Base-by-base conservation (phyloP, 805 yeast species). In the Candida alai region DNA sequence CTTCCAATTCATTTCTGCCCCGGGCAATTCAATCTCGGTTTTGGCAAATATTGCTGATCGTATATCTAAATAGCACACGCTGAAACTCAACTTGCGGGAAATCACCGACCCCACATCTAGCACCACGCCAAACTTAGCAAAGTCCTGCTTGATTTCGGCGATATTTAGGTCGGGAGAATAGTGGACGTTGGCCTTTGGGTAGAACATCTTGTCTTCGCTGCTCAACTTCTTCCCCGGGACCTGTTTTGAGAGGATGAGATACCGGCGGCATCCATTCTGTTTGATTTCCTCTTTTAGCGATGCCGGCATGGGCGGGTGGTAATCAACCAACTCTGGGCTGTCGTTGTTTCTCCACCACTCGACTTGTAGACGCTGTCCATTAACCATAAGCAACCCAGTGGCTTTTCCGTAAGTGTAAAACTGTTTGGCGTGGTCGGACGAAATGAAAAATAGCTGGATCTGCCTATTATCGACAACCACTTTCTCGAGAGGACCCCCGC, bases 401-500 rank as follows among this genome's bases (percentile, higher is more conserved):
- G 57, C 50, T 4, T 72, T 42, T 6, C 55, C 74, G 52, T 65
- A 80, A 12, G 57, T 56, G 56, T 65, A 65, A 54, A 84, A 84
- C 1, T 54, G 57, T 6, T 45, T 43, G 0, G 93, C 89, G 51
- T 72, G 73, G 19, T 66, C 68, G 3, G 70, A 61, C n/a, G 54
- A 65, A 19, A 74, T 47, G 48, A 80, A 84, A 47, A 70, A 61
- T 2, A 83, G 39, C 39, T 74, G 76, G 8, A 78, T 31, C 5
- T 29, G 24, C 6, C 35, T 32, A 31, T 38, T 37, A 6, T 45
- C 50, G 27, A 45, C 50, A 10, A 54, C 59, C 4, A 80, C 45
- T 32, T 65, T 68, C 41, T 80, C 85, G 32, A 84, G 54, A 0
- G 86, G 84, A 0, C 94, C 94, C 2, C 93, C 89, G 43, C 68